Evolutionary conservation across 2,329 filamentous ascomycete genomes (phyloP), one percentile per base, ranked within the genome.

Genomic region (Penicillium decumbens): DNA sequence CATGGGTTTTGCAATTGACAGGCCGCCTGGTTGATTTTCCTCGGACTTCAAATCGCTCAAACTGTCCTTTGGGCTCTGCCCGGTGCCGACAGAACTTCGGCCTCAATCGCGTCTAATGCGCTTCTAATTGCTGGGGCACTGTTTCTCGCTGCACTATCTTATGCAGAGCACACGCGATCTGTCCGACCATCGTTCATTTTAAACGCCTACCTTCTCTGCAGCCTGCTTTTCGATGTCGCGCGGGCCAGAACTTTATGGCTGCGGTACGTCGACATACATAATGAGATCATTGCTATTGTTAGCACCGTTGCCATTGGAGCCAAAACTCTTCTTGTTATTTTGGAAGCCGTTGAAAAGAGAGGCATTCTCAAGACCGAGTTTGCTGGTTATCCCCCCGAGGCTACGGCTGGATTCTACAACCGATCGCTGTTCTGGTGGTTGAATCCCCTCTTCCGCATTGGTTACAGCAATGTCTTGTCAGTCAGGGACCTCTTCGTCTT

Each of bases 361-460:
- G 55, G 57, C 3, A 65, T 76, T 4, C 62, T 78, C 3, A 63
- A 68, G 12, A 53, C 62, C 3, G 64, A 70, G 23, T 76, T 72
- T 41, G 62, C 65, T 1, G 53, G 59, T 2, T 72, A 69, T 37
- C 77, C 79, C 1, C 73, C 70, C 0, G 80, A 83, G 57, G 74
- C 74, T 3, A 80, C 75, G 2, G 77, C 74, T 41, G 73, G 78
- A 3, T 65, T 78, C n/a, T 75, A 76, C 54, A 79, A 69, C 51
- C 67, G 70, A 38, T 65, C 64, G 0, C 63, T 79, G 10, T 81
- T 81, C 57, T 75, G 71, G 68, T 82, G 79, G 79, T 62, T 81
- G 43, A 80, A 76, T 49, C 69, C 72, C 2, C 60, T 83, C 6
- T 75, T 83, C 37, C 69, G 69, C 24, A 63, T 66, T 13, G 78